phyloP scores from a whole-genome alignment of 176 grass and related monocot genomes.

The Juncus inflexus region DNA sequence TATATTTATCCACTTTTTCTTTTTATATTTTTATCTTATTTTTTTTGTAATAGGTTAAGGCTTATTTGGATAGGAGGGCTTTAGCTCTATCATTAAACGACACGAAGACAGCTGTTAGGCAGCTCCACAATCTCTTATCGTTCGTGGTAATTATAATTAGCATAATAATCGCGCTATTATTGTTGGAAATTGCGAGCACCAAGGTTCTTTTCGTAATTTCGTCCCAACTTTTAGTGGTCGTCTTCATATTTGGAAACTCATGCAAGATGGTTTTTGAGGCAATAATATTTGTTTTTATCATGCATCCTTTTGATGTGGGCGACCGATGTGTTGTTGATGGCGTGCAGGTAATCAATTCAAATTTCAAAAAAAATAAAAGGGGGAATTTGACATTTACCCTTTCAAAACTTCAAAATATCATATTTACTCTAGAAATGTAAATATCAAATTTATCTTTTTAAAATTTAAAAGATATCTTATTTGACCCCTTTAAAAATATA shows the following conservation, averaged over 20 bases:
- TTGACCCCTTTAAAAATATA: neutral
- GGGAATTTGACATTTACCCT: no score
- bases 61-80: conserved; percentile 80
- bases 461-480: no score
- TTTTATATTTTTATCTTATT: neutral
- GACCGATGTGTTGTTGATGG: conserved; percentile 91
- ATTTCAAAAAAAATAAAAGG: neutral
- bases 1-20: neutral
- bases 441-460: no score
- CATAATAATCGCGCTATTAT: conserved; percentile 52
- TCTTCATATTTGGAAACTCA: conserved; percentile 91
- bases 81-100: conserved; percentile 91
- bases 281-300: conserved; percentile 96
- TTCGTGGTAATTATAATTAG: conserved; percentile 56
- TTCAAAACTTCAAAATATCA: no score
- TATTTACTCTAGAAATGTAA: no score
- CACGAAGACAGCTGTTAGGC: conserved; percentile 91
- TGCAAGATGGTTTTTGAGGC: conserved; percentile 94
- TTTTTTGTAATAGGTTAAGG: conserved; percentile 37
- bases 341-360: conserved; percentile 51
- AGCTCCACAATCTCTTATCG: conserved; percentile 81
- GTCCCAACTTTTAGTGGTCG: conserved; percentile 84
- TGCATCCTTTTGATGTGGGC: conserved; percentile 96
- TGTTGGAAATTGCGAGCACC: conserved; percentile 86
- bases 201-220: conserved; percentile 79